phyloP scores from a whole-genome alignment of 352 stramenopile species.

The Pythium apleroticum region DNA sequence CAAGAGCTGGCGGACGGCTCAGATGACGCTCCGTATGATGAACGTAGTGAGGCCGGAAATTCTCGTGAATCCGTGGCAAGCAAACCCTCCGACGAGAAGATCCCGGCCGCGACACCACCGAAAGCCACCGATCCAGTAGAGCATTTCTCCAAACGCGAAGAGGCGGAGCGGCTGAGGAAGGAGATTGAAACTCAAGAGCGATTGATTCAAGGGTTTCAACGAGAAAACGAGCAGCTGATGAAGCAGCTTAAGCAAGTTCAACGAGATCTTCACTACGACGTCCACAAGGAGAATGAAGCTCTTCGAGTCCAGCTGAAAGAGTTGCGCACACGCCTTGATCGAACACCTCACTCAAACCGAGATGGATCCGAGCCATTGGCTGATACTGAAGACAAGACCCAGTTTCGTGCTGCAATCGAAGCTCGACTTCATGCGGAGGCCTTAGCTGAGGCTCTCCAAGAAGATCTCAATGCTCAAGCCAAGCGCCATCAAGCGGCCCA shows the following conservation, averaged over 20 bases:
- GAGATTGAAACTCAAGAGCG: slow-evolving; percentile 54
- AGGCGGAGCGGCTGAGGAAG: slow-evolving; percentile 17
- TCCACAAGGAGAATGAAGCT: slow-evolving; percentile 76
- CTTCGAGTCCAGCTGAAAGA: slow-evolving; percentile 49
- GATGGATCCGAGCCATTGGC: slow-evolving; percentile 15
- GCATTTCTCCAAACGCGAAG: not conserved
- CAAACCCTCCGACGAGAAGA: not conserved
- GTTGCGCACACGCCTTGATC: slow-evolving; percentile 35
- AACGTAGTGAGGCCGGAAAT: not conserved
- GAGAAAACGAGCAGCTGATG: slow-evolving; percentile 85
- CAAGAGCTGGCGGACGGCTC: slow-evolving; percentile 30
- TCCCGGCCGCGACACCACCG: not conserved
- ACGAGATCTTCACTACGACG: slow-evolving; percentile 61
- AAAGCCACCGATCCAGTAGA: not conserved
- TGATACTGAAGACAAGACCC: slow-evolving; percentile 32
- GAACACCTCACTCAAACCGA: not conserved
- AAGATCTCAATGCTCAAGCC: slow-evolving; percentile 47
- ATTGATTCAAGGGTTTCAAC: slow-evolving; percentile 78
- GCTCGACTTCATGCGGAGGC: slow-evolving; percentile 63
- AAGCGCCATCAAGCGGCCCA: slow-evolving; percentile 47
- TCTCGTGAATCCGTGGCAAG: not conserved
- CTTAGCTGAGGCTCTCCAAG: slow-evolving; percentile 45
- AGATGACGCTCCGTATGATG: not conserved
- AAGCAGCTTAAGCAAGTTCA: slow-evolving; percentile 67
- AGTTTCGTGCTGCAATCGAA: slow-evolving; percentile 60